Conservation (phyloP, 345 rosid genomes). For the Durio zibethinus region DNA sequence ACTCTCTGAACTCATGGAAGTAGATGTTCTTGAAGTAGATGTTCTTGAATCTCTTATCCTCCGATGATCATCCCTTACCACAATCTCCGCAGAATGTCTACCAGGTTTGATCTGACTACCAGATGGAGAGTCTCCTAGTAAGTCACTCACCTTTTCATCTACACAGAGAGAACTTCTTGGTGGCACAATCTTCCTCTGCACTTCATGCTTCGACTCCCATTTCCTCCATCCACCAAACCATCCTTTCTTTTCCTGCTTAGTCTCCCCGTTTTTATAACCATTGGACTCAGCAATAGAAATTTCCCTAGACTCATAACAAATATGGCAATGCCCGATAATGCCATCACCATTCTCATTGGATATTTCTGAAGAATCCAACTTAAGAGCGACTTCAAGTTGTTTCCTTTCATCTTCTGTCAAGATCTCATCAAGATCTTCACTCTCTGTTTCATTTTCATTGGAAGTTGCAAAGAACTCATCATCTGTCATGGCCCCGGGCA, state of each 20-base stretch:
- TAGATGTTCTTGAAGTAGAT: conserved; percentile 43
- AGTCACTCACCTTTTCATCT: conserved; percentile 80
- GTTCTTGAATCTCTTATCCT: conserved; percentile 57
- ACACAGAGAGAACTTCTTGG: conserved; percentile 82
- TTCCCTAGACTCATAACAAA: conserved; percentile 78
- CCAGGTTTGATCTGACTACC: conserved; percentile 65
- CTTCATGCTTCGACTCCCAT: conserved; percentile 62
- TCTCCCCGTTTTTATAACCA: conserved; percentile 43
- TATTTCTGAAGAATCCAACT: conserved; percentile 62
- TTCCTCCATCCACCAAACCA: conserved; percentile 98
- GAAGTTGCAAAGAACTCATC: conserved; percentile 77
- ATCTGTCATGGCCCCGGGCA: conserved; percentile 93
- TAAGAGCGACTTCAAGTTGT: conserved; percentile 85
- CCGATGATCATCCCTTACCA: conserved; percentile 50
- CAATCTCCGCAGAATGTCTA: conserved; percentile 77
- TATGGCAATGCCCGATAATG: conserved; percentile 51
- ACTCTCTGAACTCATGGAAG: conserved; percentile 43
- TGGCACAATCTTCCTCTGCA: conserved; percentile 52
- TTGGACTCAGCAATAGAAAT: conserved; percentile 58
- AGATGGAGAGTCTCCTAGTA: conserved; percentile 64
- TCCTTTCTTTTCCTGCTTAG: conserved; percentile 79
- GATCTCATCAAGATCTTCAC: conserved; percentile 68
- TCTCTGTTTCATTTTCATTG: conserved; percentile 73
- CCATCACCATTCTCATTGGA: conserved; percentile 51
- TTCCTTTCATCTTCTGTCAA: conserved; percentile 85